phyloP scores from a whole-genome alignment of 305 asterid species.

The Fraxinus baroniana region DNA sequence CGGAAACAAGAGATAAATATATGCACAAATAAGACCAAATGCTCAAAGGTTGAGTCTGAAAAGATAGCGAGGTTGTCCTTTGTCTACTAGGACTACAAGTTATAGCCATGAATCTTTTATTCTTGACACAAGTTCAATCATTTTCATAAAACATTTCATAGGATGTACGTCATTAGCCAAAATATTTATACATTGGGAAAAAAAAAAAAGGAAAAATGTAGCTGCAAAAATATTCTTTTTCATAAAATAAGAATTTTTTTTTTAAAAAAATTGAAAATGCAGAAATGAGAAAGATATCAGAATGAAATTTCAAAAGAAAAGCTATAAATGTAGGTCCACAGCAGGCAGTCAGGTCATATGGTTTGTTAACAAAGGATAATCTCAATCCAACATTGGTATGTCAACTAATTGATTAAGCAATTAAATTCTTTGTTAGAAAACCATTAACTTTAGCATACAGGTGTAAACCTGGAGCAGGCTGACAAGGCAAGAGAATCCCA shows the following conservation, averaged over 20 bases:
- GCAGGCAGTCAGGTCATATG: background rate
- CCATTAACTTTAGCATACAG: background rate
- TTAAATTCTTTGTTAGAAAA: background rate
- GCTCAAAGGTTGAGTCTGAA: background rate
- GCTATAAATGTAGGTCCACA: background rate
- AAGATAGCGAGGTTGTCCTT: background rate
- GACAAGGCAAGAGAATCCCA: background rate
- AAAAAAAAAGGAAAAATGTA: background rate
- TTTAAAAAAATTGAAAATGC: background rate
- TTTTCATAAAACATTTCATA: background rate
- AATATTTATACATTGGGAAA: background rate
- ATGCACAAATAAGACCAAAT: conserved; percentile 1
- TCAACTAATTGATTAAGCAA: background rate
- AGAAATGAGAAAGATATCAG: background rate
- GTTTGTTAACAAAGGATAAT: background rate
- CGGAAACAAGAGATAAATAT: background rate
- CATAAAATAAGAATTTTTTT: background rate
- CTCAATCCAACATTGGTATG: background rate
- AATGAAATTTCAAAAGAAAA: background rate
- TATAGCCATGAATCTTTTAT: background rate
- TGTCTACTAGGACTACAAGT: conserved; percentile 7
- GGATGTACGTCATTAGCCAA: background rate
- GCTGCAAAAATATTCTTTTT: background rate
- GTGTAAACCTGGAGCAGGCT: background rate
- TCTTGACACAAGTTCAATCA: conserved; percentile 1